Evolutionary conservation across 306 rosid genomes (phyloP), one percentile per base, ranked within the genome.

Genomic region (Cercis canadensis): DNA sequence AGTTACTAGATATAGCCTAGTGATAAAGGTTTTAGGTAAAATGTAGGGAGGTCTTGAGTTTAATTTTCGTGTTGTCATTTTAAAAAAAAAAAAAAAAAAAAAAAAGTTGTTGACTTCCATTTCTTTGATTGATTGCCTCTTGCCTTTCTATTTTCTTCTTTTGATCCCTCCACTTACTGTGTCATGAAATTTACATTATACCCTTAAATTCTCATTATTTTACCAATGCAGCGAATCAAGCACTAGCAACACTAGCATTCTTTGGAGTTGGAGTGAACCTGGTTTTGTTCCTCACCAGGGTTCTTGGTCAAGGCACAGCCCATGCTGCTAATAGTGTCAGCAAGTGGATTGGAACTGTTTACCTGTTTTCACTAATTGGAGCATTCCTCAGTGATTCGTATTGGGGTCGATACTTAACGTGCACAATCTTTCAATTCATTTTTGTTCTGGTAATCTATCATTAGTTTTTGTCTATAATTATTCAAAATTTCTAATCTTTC

Each of bases 231-330:
- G 90, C 33, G 14, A 86, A 86, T 67, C 88, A 86, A 86, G 88
- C 84, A 14, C 52, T 86, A n/a, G 90, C 88, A 9, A 86, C 88
- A 17, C 67, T 86, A 33, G 88, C 90, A 32, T 86, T 86, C 77
- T 86, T 86, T 41, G 90, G 90, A 17, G 90, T 86, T 14, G 88
- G 84, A 55, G 90, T 86, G 58, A 86, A 86, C 79, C 70, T 86
- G 77, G 88, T 86, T 36, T 17, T 86, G 75, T 86, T 86, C 56
- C 71, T 86, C 31, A 86, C 81, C 0, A 67, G 91, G 81, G 91
- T 86, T 17, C 81, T 86, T 33, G 45, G 29, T 4, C 88, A 81
- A 81, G 81, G 78, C 55, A 83, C 39, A 31, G 86, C 88, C 4
- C 39, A 16, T 0, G 91, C 91, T 36, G 91, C 91, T 1, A 86